These are phyloP conservation scores for Theobroma cacao DNA, from an alignment of 345 rosid genomes.

Conservation along the genomic window DNA sequence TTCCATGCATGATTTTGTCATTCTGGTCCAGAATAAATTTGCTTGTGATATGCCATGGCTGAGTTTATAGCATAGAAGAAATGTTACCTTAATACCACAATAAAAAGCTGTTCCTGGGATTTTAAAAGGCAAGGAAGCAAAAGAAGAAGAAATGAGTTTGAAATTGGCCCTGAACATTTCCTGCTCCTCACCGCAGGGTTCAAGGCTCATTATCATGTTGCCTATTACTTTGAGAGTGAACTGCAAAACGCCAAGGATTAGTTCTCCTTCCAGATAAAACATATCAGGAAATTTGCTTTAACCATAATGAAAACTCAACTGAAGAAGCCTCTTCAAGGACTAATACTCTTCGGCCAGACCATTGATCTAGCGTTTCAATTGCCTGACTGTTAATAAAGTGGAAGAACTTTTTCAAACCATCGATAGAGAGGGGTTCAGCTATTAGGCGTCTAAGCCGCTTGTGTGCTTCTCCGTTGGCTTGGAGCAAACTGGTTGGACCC, in stretches of 20 bases:
- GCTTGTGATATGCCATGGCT: neutral
- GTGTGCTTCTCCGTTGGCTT: slow-evolving; percentile 57
- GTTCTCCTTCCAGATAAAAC: neutral
- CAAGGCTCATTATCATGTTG: slow-evolving; percentile 74
- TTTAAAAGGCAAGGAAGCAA: slow-evolving; percentile 64
- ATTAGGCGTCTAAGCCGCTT: slow-evolving; percentile 54
- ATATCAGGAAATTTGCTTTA: neutral
- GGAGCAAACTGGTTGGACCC: slow-evolving; percentile 63
- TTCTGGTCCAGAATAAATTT: neutral
- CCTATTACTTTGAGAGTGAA: slow-evolving; percentile 68
- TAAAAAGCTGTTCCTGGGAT: slow-evolving; percentile 64
- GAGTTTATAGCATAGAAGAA: neutral
- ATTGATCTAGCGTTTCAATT: slow-evolving; percentile 45
- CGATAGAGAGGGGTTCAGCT: slow-evolving; percentile 57
- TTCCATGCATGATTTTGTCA: neutral
- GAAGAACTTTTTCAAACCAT: slow-evolving; percentile 57
- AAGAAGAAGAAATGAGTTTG: slow-evolving; percentile 62
- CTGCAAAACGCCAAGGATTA: slow-evolving; percentile 30
- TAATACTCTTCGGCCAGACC: slow-evolving; percentile 38
- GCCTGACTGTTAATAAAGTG: slow-evolving; percentile 53
- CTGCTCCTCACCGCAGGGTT: slow-evolving; percentile 56
- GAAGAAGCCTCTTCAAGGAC: slow-evolving; percentile 72
- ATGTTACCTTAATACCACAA: slow-evolving; percentile 49
- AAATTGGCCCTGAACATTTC: slow-evolving; percentile 60
- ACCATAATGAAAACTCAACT: slow-evolving; percentile 33